Percentiles rank a stretch among this genome's conserved stretches.
phyloP scores from a whole-genome alignment of 345 rosid species.

The Mallotus nudiflorus region DNA sequence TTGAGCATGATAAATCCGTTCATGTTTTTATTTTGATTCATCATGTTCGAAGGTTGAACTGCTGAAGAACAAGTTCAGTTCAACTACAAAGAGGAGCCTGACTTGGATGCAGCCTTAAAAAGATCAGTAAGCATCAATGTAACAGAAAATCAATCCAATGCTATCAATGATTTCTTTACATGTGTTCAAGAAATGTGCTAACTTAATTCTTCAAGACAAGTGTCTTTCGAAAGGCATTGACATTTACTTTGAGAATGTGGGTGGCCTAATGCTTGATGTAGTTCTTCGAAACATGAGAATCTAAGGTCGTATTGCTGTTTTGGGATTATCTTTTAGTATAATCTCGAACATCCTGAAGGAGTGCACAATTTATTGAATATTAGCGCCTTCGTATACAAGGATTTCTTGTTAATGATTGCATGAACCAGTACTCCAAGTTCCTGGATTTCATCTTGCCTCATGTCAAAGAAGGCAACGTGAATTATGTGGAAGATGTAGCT shows the following conservation, averaged over 20 bases:
- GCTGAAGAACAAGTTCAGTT: constrained; percentile 58
- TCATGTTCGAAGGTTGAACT: constrained; percentile 37
- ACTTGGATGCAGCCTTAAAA: constrained; percentile 42
- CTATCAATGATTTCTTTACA: constrained; percentile 10
- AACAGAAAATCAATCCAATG: too few relatives aligned
- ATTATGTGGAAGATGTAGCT: constrained; percentile 26
- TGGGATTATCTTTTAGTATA: constrained; percentile 61
- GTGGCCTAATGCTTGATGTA: constrained; percentile 52
- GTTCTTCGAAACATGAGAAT: constrained; percentile 48
- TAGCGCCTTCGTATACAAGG: constrained; percentile 21
- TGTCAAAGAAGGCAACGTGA: constrained; percentile 23
- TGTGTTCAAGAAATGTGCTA: not conserved
- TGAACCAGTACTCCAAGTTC: constrained; percentile 15
- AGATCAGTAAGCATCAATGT: constrained; percentile 43
- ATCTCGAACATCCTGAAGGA: constrained; percentile 35
- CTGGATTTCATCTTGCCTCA: constrained; percentile 18
- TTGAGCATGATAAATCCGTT: not conserved
- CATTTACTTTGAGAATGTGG: constrained; percentile 52
- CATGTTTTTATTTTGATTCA: not conserved
- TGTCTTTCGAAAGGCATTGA: constrained; percentile 57
- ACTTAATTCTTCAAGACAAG: constrained; percentile 11
- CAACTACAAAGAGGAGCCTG: constrained; percentile 54
- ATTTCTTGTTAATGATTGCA: not conserved
- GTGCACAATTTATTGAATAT: constrained; percentile 3
- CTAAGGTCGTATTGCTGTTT: constrained; percentile 38